Evolutionary conservation across 2,329 filamentous ascomycete genomes (phyloP).

Genomic region (Penicillium janthinellum): DNA sequence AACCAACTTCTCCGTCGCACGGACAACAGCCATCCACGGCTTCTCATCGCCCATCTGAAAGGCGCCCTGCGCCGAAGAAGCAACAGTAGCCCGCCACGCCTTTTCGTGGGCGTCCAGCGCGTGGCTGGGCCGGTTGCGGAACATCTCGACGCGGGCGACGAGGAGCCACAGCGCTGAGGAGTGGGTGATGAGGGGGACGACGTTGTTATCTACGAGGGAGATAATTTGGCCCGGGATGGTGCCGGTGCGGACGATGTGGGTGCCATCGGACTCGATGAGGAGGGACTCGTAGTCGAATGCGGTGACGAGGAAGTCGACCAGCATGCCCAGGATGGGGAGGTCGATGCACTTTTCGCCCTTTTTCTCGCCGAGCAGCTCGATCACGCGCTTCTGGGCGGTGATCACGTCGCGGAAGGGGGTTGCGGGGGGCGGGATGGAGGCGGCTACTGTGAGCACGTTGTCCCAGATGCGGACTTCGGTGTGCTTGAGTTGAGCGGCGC

Average conservation of each 20-base stretch:
- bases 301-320: conserved; percentile 71
- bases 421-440: conserved; percentile 70
- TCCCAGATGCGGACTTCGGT: conserved; percentile 95
- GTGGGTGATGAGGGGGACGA: conserved; percentile 82
- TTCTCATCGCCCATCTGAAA: conserved; percentile 59
- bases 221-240: conserved; percentile 56
- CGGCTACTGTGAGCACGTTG: conserved; percentile 86
- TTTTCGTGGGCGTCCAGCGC: conserved; percentile 86
- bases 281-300: conserved; percentile 43
- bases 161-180: conserved; percentile 77
- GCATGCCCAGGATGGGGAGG: conserved; percentile 66
- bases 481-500: conserved; percentile 78
- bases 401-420: conserved; percentile 72
- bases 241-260: conserved; percentile 53
- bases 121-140: conserved; percentile 68
- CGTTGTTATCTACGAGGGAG: conserved; percentile 70
- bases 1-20: conserved; percentile 78
- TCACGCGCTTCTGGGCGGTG: conserved; percentile 71
- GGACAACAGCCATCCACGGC: conserved; percentile 72
- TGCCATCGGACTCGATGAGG: conserved; percentile 39
- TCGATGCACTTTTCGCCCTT: conserved; percentile 80
- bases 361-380: conserved; percentile 67
- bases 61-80: conserved; percentile 46
- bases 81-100: conserved; percentile 74
- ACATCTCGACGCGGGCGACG: conserved; percentile 70